These are phyloP conservation scores for Podaxis pistillaris DNA, from an alignment of 768 basidiomycete genomes.

Conservation along the genomic window DNA sequence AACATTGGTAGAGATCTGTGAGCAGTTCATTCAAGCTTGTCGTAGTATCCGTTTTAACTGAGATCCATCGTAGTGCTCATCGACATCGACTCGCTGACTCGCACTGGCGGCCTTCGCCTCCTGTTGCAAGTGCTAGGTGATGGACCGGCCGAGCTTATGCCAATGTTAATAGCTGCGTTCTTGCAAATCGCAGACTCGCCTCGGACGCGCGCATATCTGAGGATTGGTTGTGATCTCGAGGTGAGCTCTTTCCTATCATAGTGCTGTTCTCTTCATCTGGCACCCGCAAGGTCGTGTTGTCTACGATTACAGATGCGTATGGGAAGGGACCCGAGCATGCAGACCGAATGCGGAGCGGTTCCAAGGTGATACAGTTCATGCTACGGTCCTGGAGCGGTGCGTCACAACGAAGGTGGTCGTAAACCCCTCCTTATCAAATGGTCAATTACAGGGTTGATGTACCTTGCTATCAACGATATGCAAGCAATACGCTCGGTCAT, in stretches of 20 bases:
- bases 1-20: slow-evolving; percentile 88
- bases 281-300: slow-evolving; percentile 67
- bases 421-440: too few relatives aligned
- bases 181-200: slow-evolving; percentile 86
- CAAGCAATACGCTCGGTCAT: slow-evolving; percentile 82
- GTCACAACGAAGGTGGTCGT: slow-evolving; percentile 23
- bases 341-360: slow-evolving; percentile 76
- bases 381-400: slow-evolving; percentile 91
- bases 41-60: not conserved
- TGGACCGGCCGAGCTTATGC: slow-evolving; percentile 79
- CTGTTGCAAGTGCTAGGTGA: slow-evolving; percentile 88
- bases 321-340: slow-evolving; percentile 77
- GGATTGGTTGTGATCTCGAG: slow-evolving; percentile 87
- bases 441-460: slow-evolving; percentile 69
- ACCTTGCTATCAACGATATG: slow-evolving; percentile 89
- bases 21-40: slow-evolving; percentile 25
- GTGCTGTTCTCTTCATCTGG: not conserved
- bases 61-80: slow-evolving; percentile 61
- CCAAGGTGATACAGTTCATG: slow-evolving; percentile 78
- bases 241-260: slow-evolving; percentile 37
- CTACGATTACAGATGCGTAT: slow-evolving; percentile 90
- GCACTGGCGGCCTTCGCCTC: slow-evolving; percentile 82
- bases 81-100: slow-evolving; percentile 78
- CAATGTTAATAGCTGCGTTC: slow-evolving; percentile 77
- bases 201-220: slow-evolving; percentile 70